These are phyloP conservation scores for Draba incana DNA, from an alignment of 345 rosid genomes.

Conservation along the genomic window DNA sequence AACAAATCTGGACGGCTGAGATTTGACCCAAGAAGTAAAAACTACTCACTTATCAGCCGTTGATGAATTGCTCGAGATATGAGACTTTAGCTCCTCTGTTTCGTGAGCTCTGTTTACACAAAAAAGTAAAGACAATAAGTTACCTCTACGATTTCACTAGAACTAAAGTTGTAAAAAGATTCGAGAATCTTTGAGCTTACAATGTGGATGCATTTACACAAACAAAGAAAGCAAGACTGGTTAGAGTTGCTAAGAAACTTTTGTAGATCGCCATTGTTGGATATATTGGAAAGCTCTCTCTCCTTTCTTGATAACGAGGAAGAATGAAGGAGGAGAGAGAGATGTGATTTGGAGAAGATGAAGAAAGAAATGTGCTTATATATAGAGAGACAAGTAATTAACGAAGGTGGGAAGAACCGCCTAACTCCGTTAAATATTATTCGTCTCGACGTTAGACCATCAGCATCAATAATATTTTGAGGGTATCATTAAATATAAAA, in stretches of 20 bases:
- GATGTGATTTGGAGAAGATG: constrained; percentile 32
- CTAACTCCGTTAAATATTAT: constrained; percentile 34
- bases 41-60: constrained; percentile 30
- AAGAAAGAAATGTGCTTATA: constrained; percentile 3
- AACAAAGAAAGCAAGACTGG: constrained; percentile 43
- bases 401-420: constrained; percentile 35
- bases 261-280: constrained; percentile 56
- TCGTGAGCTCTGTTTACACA: constrained; percentile 35
- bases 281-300: constrained; percentile 28
- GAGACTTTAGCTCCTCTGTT: constrained; percentile 40
- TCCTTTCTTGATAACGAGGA: constrained; percentile 17
- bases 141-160: background rate
- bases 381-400: constrained; percentile 31
- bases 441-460: constrained; percentile 9
- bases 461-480: no score
- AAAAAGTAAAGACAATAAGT: constrained; percentile 11
- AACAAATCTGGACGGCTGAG: constrained; percentile 22
- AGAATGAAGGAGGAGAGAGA: background rate
- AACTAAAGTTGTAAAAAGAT: background rate
- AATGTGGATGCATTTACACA: constrained; percentile 43
- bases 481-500: no score
- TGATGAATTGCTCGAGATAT: constrained; percentile 31
- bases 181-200: constrained; percentile 20
- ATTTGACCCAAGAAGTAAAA: background rate
- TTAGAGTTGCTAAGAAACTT: constrained; percentile 47